Conservation (phyloP, 805 yeast species). For the Phaffomyces antillensis region DNA sequence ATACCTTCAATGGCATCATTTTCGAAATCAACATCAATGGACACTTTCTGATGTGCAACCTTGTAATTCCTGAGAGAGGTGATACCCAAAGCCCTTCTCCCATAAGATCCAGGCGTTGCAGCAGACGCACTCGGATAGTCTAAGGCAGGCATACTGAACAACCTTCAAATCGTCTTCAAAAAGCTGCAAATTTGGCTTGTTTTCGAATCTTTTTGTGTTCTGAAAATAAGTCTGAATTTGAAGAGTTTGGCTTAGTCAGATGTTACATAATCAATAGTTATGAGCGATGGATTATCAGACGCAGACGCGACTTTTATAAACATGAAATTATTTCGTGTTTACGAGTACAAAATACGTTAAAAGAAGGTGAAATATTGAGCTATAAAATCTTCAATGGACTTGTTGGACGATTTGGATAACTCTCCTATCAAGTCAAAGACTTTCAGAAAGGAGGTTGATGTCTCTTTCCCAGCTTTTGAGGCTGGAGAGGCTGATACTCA, state of each 20-base stretch:
- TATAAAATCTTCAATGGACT: conserved; percentile 11
- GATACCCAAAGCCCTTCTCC: conserved; percentile 4
- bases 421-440: conserved; percentile 11
- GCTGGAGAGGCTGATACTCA: neutral
- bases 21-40: conserved; percentile 73
- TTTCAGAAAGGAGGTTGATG: conserved; percentile 14
- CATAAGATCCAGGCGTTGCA: conserved; percentile 10
- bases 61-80: conserved; percentile 34
- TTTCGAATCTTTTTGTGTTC: neutral
- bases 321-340: neutral
- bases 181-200: neutral
- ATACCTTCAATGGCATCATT: conserved; percentile 53
- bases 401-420: conserved; percentile 16
- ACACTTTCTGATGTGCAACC: conserved; percentile 79
- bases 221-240: neutral
- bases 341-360: neutral
- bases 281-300: neutral
- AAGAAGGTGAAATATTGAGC: too few species aligned
- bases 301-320: neutral
- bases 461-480: conserved; percentile 1
- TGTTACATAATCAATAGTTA: neutral
- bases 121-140: conserved; percentile 17
- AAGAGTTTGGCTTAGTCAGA: neutral
- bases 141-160: conserved; percentile 10
- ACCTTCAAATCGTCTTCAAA: neutral